phyloP scores from a whole-genome alignment of 345 rosid species.

The Erucastrum elatum region DNA sequence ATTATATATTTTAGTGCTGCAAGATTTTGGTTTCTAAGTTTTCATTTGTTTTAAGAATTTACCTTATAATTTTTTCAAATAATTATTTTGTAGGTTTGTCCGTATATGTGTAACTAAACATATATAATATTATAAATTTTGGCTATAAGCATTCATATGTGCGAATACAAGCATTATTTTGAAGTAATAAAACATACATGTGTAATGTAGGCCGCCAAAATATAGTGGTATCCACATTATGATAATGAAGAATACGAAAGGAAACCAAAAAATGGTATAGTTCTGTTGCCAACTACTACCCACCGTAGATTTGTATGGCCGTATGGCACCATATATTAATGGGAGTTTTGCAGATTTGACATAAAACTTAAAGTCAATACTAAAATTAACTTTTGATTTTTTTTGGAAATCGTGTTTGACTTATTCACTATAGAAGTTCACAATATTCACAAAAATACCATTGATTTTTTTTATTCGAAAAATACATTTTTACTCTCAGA shows the following conservation, averaged over 20 bases:
- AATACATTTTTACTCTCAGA: too few species aligned
- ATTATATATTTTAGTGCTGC: not conserved
- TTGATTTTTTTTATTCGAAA: too few species aligned
- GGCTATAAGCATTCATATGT: not conserved
- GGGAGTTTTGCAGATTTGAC: too few species aligned
- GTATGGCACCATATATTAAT: too few species aligned
- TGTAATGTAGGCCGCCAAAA: not conserved
- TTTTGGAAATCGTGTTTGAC: too few species aligned
- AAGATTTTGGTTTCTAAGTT: not conserved
- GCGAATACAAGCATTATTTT: not conserved
- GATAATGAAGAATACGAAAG: not conserved
- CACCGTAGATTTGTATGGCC: not conserved
- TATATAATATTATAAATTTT: not conserved
- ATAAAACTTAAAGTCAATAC: too few species aligned
- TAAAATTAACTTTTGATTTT: too few species aligned
- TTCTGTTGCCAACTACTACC: not conserved
- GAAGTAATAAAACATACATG: not conserved
- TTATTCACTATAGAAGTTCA: too few species aligned
- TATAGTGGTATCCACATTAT: not conserved
- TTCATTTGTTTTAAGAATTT: not conserved
- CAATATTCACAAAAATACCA: too few species aligned
- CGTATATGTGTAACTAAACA: not conserved
- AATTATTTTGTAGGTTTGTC: not conserved
- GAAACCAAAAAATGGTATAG: not conserved
- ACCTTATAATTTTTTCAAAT: not conserved